phyloP scores from a whole-genome alignment of 2,329 filamentous ascomycete genomes.

The Xylaria hypoxylon region DNA sequence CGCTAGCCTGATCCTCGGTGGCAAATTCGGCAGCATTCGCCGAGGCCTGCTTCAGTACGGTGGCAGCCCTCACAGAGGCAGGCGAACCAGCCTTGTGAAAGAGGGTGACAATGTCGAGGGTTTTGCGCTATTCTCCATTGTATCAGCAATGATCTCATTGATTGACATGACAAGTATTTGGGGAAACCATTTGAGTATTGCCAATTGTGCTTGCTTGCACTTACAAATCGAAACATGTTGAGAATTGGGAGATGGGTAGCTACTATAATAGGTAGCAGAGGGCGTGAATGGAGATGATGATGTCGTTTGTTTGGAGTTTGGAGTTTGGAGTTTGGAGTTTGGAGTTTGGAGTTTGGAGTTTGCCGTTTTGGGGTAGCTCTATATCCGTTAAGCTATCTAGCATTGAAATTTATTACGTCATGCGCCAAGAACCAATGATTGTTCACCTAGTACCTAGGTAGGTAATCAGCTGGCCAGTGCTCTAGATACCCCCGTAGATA shows the following conservation, averaged over 20 bases:
- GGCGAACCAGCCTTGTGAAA: slow-evolving; percentile 87
- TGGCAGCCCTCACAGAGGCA: slow-evolving; percentile 78
- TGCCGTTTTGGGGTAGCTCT: slow-evolving; percentile 42
- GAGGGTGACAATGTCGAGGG: slow-evolving; percentile 91
- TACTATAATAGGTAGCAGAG: background rate
- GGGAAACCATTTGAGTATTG: background rate
- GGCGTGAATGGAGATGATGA: slow-evolving; percentile 17
- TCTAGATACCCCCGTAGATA: background rate
- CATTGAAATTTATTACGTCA: background rate
- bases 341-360: slow-evolving; percentile 29
- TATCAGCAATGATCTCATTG: slow-evolving; percentile 22
- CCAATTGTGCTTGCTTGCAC: background rate
- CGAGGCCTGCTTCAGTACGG: slow-evolving; percentile 83
- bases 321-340: slow-evolving; percentile 25
- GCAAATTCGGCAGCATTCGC: slow-evolving; percentile 74
- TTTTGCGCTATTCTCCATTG: slow-evolving; percentile 69
- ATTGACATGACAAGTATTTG: background rate
- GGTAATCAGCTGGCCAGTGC: too few species aligned
- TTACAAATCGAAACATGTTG: slow-evolving; percentile 43
- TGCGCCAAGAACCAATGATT: background rate
- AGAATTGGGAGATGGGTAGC: background rate
- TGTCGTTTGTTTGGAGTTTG: slow-evolving; percentile 28
- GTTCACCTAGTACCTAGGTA: too few species aligned
- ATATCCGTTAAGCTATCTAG: background rate
- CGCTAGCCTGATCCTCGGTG: slow-evolving; percentile 79